Evolutionary conservation across 108 stramenopile species (phyloP).

Genomic region (Conticribra weissflogii): DNA sequence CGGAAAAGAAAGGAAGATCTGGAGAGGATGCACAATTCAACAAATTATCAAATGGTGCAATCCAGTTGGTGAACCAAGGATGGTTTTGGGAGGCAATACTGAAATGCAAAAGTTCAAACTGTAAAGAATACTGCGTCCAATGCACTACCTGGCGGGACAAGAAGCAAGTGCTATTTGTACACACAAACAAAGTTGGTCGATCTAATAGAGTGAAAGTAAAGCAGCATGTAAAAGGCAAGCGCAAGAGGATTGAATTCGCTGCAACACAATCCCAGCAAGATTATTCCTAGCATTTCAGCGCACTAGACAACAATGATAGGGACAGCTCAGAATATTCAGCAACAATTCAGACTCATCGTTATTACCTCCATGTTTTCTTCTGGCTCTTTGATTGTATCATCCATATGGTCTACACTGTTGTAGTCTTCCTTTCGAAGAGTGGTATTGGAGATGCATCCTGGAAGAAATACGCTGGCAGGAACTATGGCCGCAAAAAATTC

Average conservation of each 20-base stretch:
- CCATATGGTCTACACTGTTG: neutral
- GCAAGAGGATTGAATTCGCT: neutral
- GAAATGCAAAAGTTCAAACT: neutral
- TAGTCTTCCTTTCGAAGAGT: neutral
- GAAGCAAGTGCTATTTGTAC: conserved; percentile 18
- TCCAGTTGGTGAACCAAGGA: conserved; percentile 2
- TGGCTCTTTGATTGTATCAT: neutral
- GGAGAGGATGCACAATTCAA: conserved; percentile 22
- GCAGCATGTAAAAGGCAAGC: neutral
- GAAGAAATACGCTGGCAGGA: neutral
- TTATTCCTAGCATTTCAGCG: neutral
- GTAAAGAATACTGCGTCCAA: conserved; percentile 20
- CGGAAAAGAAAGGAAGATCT: conserved; percentile 4
- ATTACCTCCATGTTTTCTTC: neutral
- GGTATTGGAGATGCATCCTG: neutral
- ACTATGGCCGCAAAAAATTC: conserved; percentile 7
- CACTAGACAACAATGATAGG: neutral
- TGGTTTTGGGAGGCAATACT: conserved; percentile 23
- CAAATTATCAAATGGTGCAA: conserved; percentile 19
- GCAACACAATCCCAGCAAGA: neutral
- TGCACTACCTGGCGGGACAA: conserved; percentile 16
- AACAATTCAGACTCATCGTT: neutral
- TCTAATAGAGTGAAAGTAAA: conserved; percentile 11
- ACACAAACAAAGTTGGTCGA: conserved; percentile 12
- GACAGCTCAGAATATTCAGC: neutral